These are phyloP conservation scores for Paecilomyces fulvus DNA, from an alignment of 2,329 filamentous ascomycete species.

Conservation along the genomic window DNA sequence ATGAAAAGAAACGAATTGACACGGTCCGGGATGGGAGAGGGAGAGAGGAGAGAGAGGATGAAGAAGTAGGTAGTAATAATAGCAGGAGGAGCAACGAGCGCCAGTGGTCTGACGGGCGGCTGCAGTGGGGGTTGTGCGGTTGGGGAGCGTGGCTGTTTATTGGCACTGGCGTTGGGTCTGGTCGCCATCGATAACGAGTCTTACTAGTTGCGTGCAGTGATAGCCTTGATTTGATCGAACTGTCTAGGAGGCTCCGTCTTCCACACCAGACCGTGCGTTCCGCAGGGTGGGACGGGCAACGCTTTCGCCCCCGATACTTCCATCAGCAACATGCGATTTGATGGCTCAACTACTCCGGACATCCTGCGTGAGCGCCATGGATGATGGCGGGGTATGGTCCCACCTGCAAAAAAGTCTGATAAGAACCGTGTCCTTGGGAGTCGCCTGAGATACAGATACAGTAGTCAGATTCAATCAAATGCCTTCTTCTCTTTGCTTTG, in stretches of 20 bases:
- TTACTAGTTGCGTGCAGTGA: neutral
- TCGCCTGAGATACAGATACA: too few relatives aligned
- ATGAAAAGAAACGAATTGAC: conserved; percentile 9
- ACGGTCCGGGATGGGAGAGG: conserved; percentile 18
- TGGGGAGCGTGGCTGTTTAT: neutral
- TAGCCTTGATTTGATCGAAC: neutral
- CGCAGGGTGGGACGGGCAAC: neutral
- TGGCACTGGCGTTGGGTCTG: neutral
- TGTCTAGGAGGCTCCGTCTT: neutral
- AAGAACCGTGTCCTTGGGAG: neutral
- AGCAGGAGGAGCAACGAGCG: neutral
- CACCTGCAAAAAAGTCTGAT: neutral
- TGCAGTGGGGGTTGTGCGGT: neutral
- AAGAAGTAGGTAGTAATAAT: conserved; percentile 22
- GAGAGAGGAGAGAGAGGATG: conserved; percentile 36
- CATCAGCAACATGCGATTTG: neutral
- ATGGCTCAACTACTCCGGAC: neutral
- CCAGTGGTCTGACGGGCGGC: neutral
- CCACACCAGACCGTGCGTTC: neutral
- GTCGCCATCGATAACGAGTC: neutral
- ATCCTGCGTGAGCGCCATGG: neutral
- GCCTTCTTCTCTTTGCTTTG: too few relatives aligned
- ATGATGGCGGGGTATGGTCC: neutral
- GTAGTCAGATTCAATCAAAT: neutral
- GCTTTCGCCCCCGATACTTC: neutral